Base-by-base conservation (phyloP, 2,329 filamentous ascomycete species). In the Exophiala dermatitidis region DNA sequence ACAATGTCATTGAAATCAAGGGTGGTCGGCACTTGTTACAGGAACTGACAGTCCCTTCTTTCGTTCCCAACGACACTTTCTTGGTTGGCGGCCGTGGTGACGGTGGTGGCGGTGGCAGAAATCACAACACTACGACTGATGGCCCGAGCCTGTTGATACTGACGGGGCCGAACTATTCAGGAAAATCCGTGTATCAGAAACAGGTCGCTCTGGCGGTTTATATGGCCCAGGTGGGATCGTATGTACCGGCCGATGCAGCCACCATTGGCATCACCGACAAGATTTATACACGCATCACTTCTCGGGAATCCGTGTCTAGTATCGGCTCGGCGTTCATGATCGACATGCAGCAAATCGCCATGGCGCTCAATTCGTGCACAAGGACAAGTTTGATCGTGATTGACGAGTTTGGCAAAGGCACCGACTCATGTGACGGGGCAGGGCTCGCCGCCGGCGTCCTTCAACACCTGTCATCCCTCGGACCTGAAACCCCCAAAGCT, bases 181-280 rank as follows among this genome's bases (percentile, higher is more conserved):
- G 93, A 0, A 98, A 98, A 69, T 97, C 90, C 62, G 82, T 97
- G 0, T 97, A 95, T 68, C 77, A 97, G 66, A 98, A 95, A 68
- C 91, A 98, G 67, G 81, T 88, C 32, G 93, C 90, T 3, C 73
- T 96, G 46, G 93, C 95, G 54, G 84, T 95, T 9, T 96, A 93
- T 66, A 79, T 98, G 69, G 88, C 93, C 0, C 93, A 98, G 65
- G 81, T 95, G 49, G 93, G 93, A 47, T 91, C 89, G 67, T 97
- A 88, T 66, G 88, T 98, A 1, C 91, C 93, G 1, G 91, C 90
- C 1, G 77, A 83, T 10, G 74, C 70, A 30, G 91, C 90, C 5
- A 79, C 71, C 1, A 84, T 98, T 57, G 91, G 93, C 0, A 71
- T 97, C 34, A 96, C 91, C 0, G 93, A 97, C 72, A 94, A 88